Base-by-base conservation (phyloP, 768 basidiomycete species). In the Strobilomyces confusus region DNA sequence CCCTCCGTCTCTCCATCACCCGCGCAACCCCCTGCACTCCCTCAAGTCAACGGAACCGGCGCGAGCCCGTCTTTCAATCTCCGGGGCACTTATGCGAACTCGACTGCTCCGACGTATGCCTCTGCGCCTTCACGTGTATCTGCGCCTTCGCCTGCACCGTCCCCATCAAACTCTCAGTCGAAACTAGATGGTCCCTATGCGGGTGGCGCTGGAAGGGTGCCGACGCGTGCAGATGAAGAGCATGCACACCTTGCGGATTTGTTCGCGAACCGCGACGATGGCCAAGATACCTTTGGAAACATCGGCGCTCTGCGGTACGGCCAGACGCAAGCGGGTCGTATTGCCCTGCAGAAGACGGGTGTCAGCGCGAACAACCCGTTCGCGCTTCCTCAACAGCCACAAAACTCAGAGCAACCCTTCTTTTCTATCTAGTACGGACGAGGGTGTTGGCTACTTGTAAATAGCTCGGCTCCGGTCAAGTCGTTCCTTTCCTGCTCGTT, bases 201-300 rank as follows among this genome's bases (percentile, higher is more conserved):
- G 32, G 45, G 51, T 19, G 49, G 52, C 3, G 53, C 56, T 9
- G 59, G 57, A 29, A 61, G 58, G 49, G 67, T 56, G 32, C 67
- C 67, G 34, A 73, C 72, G 22, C 75, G 75, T 44, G 75, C 78
- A 44, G 91, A 95, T 67, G 83, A 89, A 56, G 80, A 83, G 52
- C 80, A 92, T 64, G 67, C 82, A 14, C 80, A 86, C 34, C 80
- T 99, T 49, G 94, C 95, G 3, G 75, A 70, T 49, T 70, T 98
- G 61, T 84, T 98, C 57, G 95, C 91, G 7, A 91, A 89, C 63
- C 78, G 87, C 47, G 95, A 97, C 52, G 93, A 91, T 61, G 95
- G 97, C 1, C 76, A 89, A 66, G 97, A 99, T 72, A 95, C 95
- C 49, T 98, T 98, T 65, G 95, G 95, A 47, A 99, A 98, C 68